Conservation (phyloP, 164 flowering plant genomes). For the Stephania japonica region DNA sequence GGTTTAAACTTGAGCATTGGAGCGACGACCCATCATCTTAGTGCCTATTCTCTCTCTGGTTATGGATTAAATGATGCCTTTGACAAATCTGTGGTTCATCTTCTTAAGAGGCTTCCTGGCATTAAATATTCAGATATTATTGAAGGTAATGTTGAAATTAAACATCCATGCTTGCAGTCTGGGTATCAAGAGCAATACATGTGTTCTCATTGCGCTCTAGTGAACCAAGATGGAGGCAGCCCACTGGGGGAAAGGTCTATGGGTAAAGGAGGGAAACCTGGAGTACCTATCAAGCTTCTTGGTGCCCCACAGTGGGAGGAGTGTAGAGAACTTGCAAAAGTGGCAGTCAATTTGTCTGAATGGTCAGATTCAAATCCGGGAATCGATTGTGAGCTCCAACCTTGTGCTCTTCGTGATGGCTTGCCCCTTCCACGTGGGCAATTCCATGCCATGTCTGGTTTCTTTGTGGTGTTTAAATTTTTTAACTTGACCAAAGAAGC, state of each 20-base stretch:
- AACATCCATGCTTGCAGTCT: constrained; percentile 84
- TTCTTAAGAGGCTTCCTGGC: constrained; percentile 45
- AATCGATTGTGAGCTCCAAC: constrained; percentile 76
- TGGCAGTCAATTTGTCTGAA: constrained; percentile 78
- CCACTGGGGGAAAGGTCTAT: constrained; percentile 37
- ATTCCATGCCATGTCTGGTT: constrained; percentile 92
- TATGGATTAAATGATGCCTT: constrained; percentile 98
- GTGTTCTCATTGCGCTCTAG: constrained; percentile 61
- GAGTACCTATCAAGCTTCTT: constrained; percentile 44
- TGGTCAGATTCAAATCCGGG: constrained; percentile 65
- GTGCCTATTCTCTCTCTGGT: constrained; percentile 90
- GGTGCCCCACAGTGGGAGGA: constrained; percentile 87
- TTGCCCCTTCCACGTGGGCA: constrained; percentile 72
- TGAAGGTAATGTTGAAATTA: constrained; percentile 50
- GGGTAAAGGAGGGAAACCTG: constrained; percentile 45
- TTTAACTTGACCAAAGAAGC: constrained; percentile 78
- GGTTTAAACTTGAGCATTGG: constrained; percentile 78
- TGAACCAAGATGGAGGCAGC: constrained; percentile 43
- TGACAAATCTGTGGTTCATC: constrained; percentile 77
- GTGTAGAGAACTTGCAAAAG: constrained; percentile 73
- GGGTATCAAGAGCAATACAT: constrained; percentile 67
- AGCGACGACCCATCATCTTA: constrained; percentile 65
- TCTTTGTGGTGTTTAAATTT: constrained; percentile 87
- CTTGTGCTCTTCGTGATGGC: constrained; percentile 68
- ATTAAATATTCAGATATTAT: constrained; percentile 29